Conservation (phyloP, 176 grass and related monocot species). For the Oryza rufipogon region DNA sequence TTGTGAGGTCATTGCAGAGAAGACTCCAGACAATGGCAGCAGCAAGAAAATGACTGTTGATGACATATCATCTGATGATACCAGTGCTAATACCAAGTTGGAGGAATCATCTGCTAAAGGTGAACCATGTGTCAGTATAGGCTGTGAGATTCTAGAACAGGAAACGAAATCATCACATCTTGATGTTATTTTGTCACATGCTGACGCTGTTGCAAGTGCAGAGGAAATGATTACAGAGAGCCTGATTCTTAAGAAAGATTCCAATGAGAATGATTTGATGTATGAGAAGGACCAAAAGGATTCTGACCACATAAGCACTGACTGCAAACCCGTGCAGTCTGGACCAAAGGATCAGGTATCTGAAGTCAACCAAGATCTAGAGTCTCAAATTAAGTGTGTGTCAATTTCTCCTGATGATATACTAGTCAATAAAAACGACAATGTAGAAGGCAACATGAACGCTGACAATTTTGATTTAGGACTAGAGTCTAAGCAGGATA, state of each 20-base stretch:
- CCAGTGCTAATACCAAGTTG: slow-evolving; percentile 22
- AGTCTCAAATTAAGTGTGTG: slow-evolving; percentile 65
- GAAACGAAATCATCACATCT: neutral
- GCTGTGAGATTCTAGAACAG: slow-evolving; percentile 23
- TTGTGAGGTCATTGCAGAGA: slow-evolving; percentile 17
- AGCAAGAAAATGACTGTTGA: slow-evolving; percentile 28
- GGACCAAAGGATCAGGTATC: slow-evolving; percentile 63
- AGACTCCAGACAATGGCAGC: slow-evolving; percentile 23
- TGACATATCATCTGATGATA: slow-evolving; percentile 4
- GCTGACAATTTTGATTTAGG: slow-evolving; percentile 77
- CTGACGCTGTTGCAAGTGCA: slow-evolving; percentile 1
- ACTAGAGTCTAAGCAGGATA: slow-evolving; percentile 71
- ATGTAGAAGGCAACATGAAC: slow-evolving; percentile 68
- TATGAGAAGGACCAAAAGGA: slow-evolving; percentile 2
- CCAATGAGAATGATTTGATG: slow-evolving; percentile 26
- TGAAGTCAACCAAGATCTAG: slow-evolving; percentile 57
- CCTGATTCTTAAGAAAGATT: slow-evolving; percentile 30
- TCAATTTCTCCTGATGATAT: slow-evolving; percentile 65
- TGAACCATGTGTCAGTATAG: slow-evolving; percentile 18
- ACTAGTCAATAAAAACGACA: slow-evolving; percentile 62
- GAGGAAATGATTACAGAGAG: slow-evolving; percentile 25
- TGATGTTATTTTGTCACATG: neutral
- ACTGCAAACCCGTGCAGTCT: slow-evolving; percentile 12
- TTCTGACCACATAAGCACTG: neutral
- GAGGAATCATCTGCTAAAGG: slow-evolving; percentile 24